Evolutionary conservation across 1,284 basidiomycete species (phyloP), one percentile per base, ranked within the genome.

Genomic region (Chiua sp.): DNA sequence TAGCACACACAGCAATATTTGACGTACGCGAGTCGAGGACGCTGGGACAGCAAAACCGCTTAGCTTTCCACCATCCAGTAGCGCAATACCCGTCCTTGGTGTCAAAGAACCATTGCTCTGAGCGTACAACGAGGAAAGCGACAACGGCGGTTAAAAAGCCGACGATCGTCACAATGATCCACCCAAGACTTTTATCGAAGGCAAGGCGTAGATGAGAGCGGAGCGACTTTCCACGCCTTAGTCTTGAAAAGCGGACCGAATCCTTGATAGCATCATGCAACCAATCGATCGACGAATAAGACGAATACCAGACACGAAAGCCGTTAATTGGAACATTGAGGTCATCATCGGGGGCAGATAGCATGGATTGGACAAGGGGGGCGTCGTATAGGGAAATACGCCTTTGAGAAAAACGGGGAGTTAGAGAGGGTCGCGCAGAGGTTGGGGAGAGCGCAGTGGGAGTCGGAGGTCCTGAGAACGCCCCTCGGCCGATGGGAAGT

Each of bases 221-320:
- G 32, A 91, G 26, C 0, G 93, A 93, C 63, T 83, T 87, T 55
- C 86, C 82, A 51, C 79, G 85, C 55, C 87, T 80, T 22, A 96
- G 78, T 49, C 86, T 84, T 32, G 88, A 84, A 60, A 92, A 88
- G 26, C 94, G 89, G 2, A 86, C 84, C 0, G 93, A 93, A 68
- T 96, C 93, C 74, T 96, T 95, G 80, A 96, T 95, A 39, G 92
- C 86, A 77, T 97, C 94, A 70, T 97, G 94, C 53, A 97, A 80
- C 94, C 94, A 96, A 74, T 96, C 94, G 61, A 93, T 87, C 46
- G 88, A 90, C 2, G 88, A 86, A 77, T 89, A 94, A 13, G 88
- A 93, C 44, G 91, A 90, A 75, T 96, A 96, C 94, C 94, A 97
- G 33, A 96, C 93, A 42, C 94, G 89, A 53, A 93, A 88, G 35